Conservation (phyloP, 108 stramenopile species). For the Conticribra guillardii region DNA sequence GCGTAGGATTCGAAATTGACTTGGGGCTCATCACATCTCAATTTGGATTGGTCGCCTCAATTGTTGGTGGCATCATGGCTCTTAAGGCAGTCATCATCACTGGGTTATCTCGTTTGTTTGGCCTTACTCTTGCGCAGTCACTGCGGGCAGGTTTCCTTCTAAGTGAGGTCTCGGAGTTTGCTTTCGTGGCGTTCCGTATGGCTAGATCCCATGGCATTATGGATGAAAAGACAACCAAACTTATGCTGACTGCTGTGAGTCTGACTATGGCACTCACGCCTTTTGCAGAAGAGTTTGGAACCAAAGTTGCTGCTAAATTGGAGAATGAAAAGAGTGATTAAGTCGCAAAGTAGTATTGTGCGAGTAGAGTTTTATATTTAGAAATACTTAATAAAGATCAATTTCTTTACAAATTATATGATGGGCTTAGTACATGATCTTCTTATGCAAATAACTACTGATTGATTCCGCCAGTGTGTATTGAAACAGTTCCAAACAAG, state of each 20-base stretch:
- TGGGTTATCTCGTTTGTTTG: constrained; percentile 59
- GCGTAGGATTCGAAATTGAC: constrained; percentile 95
- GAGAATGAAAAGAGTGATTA: constrained; percentile 30
- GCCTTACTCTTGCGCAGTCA: constrained; percentile 69
- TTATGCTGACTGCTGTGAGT: constrained; percentile 90
- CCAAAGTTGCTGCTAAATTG: constrained; percentile 28
- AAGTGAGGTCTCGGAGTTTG: constrained; percentile 93
- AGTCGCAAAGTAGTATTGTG: no score
- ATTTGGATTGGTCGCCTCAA: constrained; percentile 57
- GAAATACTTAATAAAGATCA: no score
- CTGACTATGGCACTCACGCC: constrained; percentile 95
- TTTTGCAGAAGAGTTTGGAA: constrained; percentile 69
- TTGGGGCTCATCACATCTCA: constrained; percentile 74
- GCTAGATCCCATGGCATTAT: constrained; percentile 87
- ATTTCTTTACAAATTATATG: no score
- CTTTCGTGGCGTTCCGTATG: constrained; percentile 93
- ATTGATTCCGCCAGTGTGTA: no score
- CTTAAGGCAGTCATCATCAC: constrained; percentile 81
- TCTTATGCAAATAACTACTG: no score
- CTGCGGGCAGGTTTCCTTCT: constrained; percentile 86
- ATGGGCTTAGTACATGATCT: no score
- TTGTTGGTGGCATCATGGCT: constrained; percentile 77
- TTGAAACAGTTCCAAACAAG: no score
- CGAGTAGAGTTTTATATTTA: no score
- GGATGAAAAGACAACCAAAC: constrained; percentile 68